Conservation (phyloP, 768 basidiomycete genomes). For the Albatrellus ellisii region DNA sequence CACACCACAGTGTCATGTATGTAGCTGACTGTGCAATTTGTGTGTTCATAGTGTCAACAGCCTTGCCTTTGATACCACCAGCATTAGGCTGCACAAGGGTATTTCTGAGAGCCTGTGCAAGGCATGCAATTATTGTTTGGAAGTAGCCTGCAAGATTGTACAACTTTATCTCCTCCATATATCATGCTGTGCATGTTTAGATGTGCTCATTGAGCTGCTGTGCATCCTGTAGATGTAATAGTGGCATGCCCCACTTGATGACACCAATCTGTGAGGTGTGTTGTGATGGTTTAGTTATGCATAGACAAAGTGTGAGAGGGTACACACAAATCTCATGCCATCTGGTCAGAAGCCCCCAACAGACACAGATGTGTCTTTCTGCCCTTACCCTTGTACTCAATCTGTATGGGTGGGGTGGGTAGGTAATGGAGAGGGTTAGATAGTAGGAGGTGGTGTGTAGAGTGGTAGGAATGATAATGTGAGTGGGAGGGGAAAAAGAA, state of each 20-base stretch:
- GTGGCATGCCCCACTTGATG: constrained; percentile 69
- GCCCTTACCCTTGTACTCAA: too few relatives aligned
- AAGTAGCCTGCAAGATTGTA: constrained; percentile 94
- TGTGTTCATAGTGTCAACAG: constrained; percentile 74
- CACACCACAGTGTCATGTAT: constrained; percentile 64
- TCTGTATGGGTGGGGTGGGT: too few relatives aligned
- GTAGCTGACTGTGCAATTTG: constrained; percentile 56
- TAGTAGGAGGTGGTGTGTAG: too few relatives aligned
- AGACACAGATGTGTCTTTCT: too few relatives aligned
- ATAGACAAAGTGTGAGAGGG: too few relatives aligned
- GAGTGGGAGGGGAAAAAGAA: too few relatives aligned
- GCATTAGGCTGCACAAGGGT: constrained; percentile 51
- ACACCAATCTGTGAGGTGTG: constrained; percentile 82
- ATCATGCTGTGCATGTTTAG: constrained; percentile 67
- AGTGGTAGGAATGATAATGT: too few relatives aligned
- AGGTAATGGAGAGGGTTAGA: too few relatives aligned
- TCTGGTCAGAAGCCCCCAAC: too few relatives aligned
- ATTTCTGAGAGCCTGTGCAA: constrained; percentile 79
- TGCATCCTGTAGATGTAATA: constrained; percentile 58
- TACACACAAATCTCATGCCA: too few relatives aligned
- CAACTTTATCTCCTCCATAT: constrained; percentile 80
- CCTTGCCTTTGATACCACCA: constrained; percentile 48
- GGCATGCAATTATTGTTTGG: constrained; percentile 72
- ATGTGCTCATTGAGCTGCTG: constrained; percentile 71
- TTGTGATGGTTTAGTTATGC: too few relatives aligned